These are phyloP conservation scores for Medicago ruthenica DNA, from an alignment of 306 rosid genomes.

Conservation along the genomic window DNA sequence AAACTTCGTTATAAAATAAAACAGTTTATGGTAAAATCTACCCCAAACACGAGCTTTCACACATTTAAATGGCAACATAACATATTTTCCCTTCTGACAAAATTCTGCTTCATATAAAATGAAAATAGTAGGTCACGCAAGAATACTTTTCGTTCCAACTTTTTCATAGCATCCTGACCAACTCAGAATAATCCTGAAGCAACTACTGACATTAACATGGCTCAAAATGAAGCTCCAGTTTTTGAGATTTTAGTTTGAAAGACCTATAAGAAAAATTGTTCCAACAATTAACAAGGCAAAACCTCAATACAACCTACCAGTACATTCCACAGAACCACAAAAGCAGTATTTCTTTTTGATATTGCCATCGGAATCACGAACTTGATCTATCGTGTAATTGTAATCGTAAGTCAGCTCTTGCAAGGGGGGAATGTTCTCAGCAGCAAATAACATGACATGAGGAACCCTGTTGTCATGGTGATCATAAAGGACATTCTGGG, in stretches of 20 bases:
- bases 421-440: conserved; percentile 92
- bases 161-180: not conserved
- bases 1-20: not conserved
- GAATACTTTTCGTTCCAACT: no score
- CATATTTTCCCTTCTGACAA: no score
- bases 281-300: conserved; percentile 2
- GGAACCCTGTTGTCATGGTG: conserved; percentile 87
- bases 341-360: conserved; percentile 76
- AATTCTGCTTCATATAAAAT: no score
- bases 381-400: conserved; percentile 76
- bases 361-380: conserved; percentile 75
- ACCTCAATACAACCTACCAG: conserved; percentile 85
- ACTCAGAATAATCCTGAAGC: not conserved
- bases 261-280: conserved; percentile 5
- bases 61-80: no score
- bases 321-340: conserved; percentile 84
- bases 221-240: conserved; percentile 4
- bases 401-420: conserved; percentile 86
- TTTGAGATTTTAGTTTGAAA: not conserved
- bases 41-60: no score
- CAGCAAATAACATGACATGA: conserved; percentile 93
- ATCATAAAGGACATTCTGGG: conserved; percentile 87
- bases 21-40: no score
- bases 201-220: not conserved
- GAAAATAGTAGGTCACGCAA: no score